Percentiles rank a stretch among this genome's conserved stretches.
Evolutionary conservation across 176 grass and related monocot species (phyloP).

Genomic region (Carex cristatella): DNA sequence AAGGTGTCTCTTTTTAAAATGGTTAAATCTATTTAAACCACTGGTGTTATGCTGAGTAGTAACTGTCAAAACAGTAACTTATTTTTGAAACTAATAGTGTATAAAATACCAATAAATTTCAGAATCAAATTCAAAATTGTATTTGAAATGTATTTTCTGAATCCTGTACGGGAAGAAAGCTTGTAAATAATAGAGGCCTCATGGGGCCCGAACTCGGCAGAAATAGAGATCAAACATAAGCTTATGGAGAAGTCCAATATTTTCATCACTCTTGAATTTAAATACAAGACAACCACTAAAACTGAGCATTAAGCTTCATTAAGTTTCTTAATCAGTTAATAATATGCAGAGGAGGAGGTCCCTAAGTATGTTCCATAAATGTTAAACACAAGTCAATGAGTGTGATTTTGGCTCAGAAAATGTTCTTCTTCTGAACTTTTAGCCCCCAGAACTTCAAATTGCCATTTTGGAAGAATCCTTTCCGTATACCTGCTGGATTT

Average conservation of each 20-base stretch:
- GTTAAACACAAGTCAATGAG: not conserved
- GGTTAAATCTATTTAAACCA: not conserved
- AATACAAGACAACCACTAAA: not conserved
- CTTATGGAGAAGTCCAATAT: not conserved
- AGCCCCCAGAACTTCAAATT: not conserved
- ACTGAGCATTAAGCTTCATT: not conserved
- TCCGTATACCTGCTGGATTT: too few relatives aligned
- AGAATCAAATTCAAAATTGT: not conserved
- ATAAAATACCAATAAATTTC: not conserved
- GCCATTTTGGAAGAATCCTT: not conserved
- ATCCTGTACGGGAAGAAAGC: not conserved
- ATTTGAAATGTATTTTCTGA: not conserved
- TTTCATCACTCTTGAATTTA: not conserved
- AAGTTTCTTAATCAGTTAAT: not conserved
- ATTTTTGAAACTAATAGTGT: not conserved
- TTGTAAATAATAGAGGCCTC: not conserved
- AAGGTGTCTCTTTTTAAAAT: too few relatives aligned
- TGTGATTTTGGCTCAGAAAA: not conserved
- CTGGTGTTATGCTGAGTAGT: not conserved
- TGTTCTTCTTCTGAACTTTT: not conserved
- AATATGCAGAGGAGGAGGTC: not conserved
- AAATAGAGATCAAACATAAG: not conserved
- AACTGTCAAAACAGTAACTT: not conserved
- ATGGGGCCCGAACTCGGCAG: not conserved
- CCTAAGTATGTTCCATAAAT: not conserved